Evolutionary conservation across 2,329 filamentous ascomycete species (phyloP).

Genomic region (Pyrenophora seminiperda): DNA sequence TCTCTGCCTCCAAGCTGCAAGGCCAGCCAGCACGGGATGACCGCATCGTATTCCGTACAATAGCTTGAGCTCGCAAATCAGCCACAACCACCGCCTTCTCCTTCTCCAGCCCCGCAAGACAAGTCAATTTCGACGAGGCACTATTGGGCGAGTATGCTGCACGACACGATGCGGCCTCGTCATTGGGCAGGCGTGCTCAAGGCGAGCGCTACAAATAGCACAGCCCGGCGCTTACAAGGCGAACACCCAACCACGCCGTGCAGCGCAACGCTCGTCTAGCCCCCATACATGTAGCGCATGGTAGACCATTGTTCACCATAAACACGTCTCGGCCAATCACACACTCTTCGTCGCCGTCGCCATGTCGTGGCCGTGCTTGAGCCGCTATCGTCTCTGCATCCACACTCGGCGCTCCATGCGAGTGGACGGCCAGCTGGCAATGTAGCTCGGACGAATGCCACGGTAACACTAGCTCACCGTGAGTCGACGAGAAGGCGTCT

Average conservation of each 20-base stretch:
- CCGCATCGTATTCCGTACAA: too few species aligned
- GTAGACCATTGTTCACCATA: conserved; percentile 21
- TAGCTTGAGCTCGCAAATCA: background rate
- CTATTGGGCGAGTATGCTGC: conserved; percentile 39
- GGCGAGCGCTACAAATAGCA: conserved; percentile 38
- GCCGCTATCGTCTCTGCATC: conserved; percentile 41
- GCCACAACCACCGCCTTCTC: conserved; percentile 16
- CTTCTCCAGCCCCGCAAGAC: conserved; percentile 10
- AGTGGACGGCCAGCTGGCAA: conserved; percentile 40
- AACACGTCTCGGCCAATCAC: conserved; percentile 37
- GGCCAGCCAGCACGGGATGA: too few species aligned
- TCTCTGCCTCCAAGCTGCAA: too few species aligned
- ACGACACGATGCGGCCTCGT: conserved; percentile 16
- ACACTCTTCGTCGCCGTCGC: conserved; percentile 20
- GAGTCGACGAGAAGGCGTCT: conserved; percentile 37
- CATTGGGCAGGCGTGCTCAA: conserved; percentile 34
- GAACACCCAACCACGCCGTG: conserved; percentile 39
- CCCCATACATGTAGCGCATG: conserved; percentile 29
- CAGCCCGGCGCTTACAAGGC: conserved; percentile 40
- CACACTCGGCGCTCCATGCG: conserved; percentile 25
- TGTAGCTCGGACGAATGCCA: conserved; percentile 38
- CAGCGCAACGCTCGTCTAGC: conserved; percentile 29
- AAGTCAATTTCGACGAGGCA: conserved; percentile 14
- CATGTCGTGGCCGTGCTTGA: conserved; percentile 45
- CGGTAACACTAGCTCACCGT: conserved; percentile 31